A percentile compares a stretch with the other conserved stretches of the same genome.
Evolutionary conservation across 108 stramenopile species (phyloP).

Genomic region (Seminavis robusta): DNA sequence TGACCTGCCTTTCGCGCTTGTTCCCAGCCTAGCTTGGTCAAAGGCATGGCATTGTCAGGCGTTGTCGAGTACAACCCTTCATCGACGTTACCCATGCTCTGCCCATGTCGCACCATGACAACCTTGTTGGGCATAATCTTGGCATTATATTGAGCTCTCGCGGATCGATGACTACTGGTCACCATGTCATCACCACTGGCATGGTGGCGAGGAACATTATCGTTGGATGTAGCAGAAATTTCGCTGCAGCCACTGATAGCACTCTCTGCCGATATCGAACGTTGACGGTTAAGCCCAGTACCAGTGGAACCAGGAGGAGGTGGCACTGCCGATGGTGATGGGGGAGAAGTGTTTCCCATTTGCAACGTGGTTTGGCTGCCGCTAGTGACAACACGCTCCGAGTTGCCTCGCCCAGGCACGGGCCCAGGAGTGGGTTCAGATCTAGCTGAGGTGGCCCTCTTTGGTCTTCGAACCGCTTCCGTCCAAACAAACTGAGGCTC

Average conservation of each 20-base stretch:
- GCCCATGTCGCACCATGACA: constrained; percentile 81
- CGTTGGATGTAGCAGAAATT: neutral
- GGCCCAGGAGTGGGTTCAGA: too few relatives aligned
- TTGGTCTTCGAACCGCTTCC: too few relatives aligned
- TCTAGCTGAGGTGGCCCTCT: too few relatives aligned
- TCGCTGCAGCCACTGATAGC: constrained; percentile 2
- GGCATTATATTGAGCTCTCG: constrained; percentile 61
- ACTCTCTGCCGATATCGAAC: neutral
- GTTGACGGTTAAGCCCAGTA: neutral
- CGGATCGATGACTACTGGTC: constrained; percentile 6
- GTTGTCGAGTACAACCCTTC: constrained; percentile 69
- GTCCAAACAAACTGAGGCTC: too few relatives aligned
- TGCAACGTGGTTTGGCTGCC: too few relatives aligned
- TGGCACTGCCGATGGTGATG: too few relatives aligned
- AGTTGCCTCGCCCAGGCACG: too few relatives aligned
- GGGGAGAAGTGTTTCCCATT: too few relatives aligned
- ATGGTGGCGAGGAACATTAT: too few relatives aligned
- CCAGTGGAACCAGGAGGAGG: too few relatives aligned
- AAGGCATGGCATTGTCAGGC: constrained; percentile 81
- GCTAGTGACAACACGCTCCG: too few relatives aligned
- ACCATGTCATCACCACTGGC: neutral
- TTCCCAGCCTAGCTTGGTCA: constrained; percentile 81
- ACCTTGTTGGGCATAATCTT: constrained; percentile 78
- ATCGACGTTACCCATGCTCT: constrained; percentile 79
- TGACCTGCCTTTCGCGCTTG: constrained; percentile 69